Evolutionary conservation across 148 eudicot species (phyloP).

Genomic region (Nepenthes mirabilis): DNA sequence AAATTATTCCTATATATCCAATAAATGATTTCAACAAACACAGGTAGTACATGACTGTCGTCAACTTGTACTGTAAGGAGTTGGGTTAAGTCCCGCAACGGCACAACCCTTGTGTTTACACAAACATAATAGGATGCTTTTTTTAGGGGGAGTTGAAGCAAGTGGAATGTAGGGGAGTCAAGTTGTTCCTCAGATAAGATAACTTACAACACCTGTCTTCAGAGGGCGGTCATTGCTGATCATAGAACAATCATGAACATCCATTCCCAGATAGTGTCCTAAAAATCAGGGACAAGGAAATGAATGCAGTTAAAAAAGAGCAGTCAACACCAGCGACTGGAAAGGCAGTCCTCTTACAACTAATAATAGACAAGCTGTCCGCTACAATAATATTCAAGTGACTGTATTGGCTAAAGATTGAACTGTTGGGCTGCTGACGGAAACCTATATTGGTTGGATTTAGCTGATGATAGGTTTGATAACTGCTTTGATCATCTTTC

Average conservation of each 20-base stretch:
- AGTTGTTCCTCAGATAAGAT: background rate
- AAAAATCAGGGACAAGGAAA: constrained; percentile 2
- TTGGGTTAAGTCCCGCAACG: background rate
- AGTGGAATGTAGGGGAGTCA: too few relatives aligned
- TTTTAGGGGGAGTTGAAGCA: too few relatives aligned
- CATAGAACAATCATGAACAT: constrained; percentile 81
- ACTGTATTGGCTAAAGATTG: background rate
- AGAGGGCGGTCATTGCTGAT: constrained; percentile 63
- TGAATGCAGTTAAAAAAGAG: constrained; percentile 1
- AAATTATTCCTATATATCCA: too few relatives aligned
- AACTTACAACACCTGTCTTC: constrained; percentile 83
- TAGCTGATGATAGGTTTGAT: constrained; percentile 54
- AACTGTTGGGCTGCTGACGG: constrained; percentile 5
- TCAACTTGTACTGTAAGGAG: too few relatives aligned
- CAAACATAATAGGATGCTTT: background rate
- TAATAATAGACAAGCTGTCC: constrained; percentile 2
- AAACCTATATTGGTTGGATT: constrained; percentile 92
- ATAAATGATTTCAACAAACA: too few relatives aligned
- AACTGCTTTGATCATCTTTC: constrained; percentile 33
- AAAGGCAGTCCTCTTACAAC: background rate
- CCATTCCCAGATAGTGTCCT: constrained; percentile 98
- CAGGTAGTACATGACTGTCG: too few relatives aligned
- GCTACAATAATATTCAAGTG: constrained; percentile 1
- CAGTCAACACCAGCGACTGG: background rate
- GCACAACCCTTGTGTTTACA: too few relatives aligned